Percentiles rank a stretch among this genome's conserved stretches.
These are phyloP conservation scores for Xylaria sp. DNA, from an alignment of 2,329 filamentous ascomycete genomes.

Conservation along the genomic window DNA sequence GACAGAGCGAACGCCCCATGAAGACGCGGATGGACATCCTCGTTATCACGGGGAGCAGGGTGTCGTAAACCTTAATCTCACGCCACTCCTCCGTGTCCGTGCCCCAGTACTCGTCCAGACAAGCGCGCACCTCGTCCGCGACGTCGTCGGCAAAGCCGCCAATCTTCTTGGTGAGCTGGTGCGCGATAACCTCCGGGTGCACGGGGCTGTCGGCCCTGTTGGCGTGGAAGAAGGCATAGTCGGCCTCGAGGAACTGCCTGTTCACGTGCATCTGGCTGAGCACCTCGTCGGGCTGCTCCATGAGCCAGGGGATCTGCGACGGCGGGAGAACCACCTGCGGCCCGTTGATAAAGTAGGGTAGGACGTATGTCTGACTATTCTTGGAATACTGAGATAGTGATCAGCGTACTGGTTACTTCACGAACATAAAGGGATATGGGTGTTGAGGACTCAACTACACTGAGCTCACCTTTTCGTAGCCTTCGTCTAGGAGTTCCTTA, in stretches of 20 bases:
- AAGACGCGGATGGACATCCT: constrained; percentile 50
- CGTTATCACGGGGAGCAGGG: constrained; percentile 48
- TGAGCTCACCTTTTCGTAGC: constrained; percentile 45
- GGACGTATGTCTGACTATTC: constrained; percentile 45
- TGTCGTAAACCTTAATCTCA: constrained; percentile 51
- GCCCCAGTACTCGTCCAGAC: constrained; percentile 49
- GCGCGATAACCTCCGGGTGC: constrained; percentile 49
- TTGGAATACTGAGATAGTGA: constrained; percentile 47
- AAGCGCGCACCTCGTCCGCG: constrained; percentile 48
- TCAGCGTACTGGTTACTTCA: background rate
- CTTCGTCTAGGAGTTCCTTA: constrained; percentile 46
- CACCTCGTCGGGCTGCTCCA: constrained; percentile 49
- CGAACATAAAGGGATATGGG: background rate
- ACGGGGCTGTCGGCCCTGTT: constrained; percentile 48
- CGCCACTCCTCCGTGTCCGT: constrained; percentile 46
- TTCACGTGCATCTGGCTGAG: constrained; percentile 51
- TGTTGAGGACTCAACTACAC: background rate
- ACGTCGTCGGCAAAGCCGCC: constrained; percentile 47
- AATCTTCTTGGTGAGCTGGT: constrained; percentile 50
- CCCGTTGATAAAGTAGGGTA: constrained; percentile 51
- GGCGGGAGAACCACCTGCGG: constrained; percentile 50
- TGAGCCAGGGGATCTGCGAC: constrained; percentile 48
- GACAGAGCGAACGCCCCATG: constrained; percentile 49
- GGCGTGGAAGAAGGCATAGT: constrained; percentile 50
- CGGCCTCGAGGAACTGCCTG: constrained; percentile 50